Evolutionary conservation across 768 basidiomycete species (phyloP).

Genomic region (Serendipita sp.): DNA sequence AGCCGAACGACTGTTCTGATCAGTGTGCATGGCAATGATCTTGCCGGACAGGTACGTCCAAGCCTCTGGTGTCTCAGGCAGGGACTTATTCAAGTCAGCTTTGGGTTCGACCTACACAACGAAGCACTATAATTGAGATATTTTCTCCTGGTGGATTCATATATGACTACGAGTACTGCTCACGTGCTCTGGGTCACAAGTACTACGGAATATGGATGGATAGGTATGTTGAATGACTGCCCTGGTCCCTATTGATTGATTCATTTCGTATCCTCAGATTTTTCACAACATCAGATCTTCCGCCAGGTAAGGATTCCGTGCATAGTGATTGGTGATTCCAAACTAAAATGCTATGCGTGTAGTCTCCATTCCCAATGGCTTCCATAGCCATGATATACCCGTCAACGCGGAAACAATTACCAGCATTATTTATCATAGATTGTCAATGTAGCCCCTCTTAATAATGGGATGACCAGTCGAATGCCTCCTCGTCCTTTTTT

Average conservation of each 20-base stretch:
- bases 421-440: not conserved
- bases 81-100: conserved; percentile 17
- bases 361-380: not conserved
- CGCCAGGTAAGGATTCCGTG: not conserved
- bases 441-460: not conserved
- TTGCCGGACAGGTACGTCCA: not conserved
- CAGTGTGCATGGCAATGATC: conserved; percentile 6
- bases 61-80: not conserved
- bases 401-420: not conserved
- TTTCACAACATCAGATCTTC: not conserved
- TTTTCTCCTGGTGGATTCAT: conserved; percentile 24
- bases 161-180: conserved; percentile 22
- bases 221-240: not conserved
- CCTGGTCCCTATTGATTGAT: not conserved
- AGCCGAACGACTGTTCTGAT: conserved; percentile 1
- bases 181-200: conserved; percentile 18
- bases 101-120: conserved; percentile 22
- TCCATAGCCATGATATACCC: not conserved
- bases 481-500: not conserved
- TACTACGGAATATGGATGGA: conserved; percentile 24
- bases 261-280: not conserved
- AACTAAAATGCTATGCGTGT: not conserved
- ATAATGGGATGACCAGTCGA: not conserved
- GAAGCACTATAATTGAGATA: conserved; percentile 24
- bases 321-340: not conserved